A percentile compares a stretch with the other conserved stretches of the same genome.
Conservation (phyloP, 192 early-diverging fungal species). For the Paraglomus brasilianum region DNA sequence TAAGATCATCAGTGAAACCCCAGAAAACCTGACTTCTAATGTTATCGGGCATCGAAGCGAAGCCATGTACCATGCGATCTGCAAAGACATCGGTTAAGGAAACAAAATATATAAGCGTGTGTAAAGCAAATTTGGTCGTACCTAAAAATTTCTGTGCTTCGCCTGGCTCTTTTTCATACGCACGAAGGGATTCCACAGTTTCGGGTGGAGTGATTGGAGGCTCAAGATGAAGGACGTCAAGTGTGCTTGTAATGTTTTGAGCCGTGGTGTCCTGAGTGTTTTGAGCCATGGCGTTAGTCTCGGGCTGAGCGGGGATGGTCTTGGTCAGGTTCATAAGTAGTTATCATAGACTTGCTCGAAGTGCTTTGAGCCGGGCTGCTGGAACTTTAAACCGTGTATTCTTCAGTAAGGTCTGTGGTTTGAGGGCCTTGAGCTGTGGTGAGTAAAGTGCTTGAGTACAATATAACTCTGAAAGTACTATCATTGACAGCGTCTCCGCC, state of each 20-base stretch:
- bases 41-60: background rate
- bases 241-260: background rate
- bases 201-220: conserved; percentile 22
- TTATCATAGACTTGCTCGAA: too few species aligned
- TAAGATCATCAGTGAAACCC: background rate
- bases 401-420: too few species aligned
- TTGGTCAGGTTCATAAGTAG: too few species aligned
- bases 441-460: too few species aligned
- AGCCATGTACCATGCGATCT: conserved; percentile 4
- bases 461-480: too few species aligned
- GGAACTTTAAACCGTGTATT: too few species aligned
- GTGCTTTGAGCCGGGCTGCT: too few species aligned
- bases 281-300: too few species aligned
- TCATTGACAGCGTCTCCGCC: too few species aligned
- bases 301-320: too few species aligned
- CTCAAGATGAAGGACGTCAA: conserved; percentile 10
- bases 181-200: conserved; percentile 14
- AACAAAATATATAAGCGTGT: conserved; percentile 1
- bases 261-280: too few species aligned
- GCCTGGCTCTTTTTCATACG: conserved; percentile 3
- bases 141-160: conserved; percentile 23
- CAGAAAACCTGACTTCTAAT: background rate
- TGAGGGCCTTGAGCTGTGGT: too few species aligned
- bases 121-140: background rate
- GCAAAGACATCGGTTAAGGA: conserved; percentile 7